phyloP scores from a whole-genome alignment of 75 land plant species.

The Cupressus sempervirens region DNA sequence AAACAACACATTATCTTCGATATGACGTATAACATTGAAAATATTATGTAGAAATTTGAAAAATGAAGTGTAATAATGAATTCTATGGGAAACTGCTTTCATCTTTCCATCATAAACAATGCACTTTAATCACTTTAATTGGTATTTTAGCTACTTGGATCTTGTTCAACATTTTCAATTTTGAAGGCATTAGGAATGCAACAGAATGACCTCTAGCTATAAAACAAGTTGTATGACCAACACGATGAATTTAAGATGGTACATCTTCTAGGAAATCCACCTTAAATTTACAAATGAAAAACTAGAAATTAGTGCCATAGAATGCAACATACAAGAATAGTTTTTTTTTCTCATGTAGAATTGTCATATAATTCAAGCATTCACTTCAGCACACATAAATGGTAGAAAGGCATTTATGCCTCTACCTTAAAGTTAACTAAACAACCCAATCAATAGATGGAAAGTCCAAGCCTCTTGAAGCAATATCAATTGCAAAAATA shows the following conservation, averaged over 20 bases:
- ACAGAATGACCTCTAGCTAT: conserved; percentile 69
- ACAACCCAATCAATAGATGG: conserved; percentile 96
- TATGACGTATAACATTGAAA: neutral
- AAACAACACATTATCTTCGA: neutral
- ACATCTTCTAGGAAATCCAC: conserved; percentile 96
- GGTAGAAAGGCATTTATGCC: neutral
- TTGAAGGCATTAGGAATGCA: conserved; percentile 77
- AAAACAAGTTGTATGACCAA: conserved; percentile 96
- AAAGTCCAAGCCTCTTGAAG: conserved; percentile 95
- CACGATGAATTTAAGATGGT: conserved; percentile 86
- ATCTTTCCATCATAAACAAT: neutral
- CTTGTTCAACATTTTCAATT: conserved; percentile 63
- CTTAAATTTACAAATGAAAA: conserved; percentile 26
- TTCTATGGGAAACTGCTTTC: neutral
- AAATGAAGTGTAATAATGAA: neutral
- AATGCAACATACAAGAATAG: neutral
- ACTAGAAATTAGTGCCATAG: conserved; percentile 1
- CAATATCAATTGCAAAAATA: conserved; percentile 90
- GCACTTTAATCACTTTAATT: conserved; percentile 64
- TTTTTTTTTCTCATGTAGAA: neutral
- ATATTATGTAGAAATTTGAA: neutral
- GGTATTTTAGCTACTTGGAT: conserved; percentile 69
- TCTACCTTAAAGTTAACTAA: conserved; percentile 45
- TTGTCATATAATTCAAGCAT: neutral
- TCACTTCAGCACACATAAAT: conserved; percentile 2